Percentiles rank a stretch among this genome's conserved stretches.
Conservation (phyloP, 148 eudicot genomes). For the Polygonum aviculare region DNA sequence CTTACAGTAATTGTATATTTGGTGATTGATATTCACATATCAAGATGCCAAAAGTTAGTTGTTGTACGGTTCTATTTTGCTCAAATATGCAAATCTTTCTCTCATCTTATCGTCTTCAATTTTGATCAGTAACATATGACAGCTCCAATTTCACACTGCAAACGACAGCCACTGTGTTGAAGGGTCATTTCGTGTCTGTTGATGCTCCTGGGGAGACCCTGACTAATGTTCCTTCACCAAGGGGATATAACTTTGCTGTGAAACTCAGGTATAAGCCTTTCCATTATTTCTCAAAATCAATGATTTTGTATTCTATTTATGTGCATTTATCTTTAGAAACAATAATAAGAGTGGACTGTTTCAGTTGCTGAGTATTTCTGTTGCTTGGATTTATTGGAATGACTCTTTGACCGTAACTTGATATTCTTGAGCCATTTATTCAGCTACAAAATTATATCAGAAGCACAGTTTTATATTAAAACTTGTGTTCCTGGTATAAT, state of each 20-base stretch:
- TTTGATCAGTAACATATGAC: conserved; percentile 41
- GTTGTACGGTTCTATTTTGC: background rate
- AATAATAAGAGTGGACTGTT: background rate
- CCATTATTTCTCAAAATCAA: background rate
- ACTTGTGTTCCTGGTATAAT: background rate
- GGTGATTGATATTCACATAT: background rate
- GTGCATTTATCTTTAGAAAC: background rate
- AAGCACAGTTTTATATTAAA: background rate
- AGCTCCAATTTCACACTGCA: conserved; percentile 47
- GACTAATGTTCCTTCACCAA: conserved; percentile 55
- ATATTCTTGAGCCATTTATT: conserved; percentile 4
- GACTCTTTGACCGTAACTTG: background rate
- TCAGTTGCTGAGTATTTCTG: background rate
- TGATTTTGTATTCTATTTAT: background rate
- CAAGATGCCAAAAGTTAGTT: background rate
- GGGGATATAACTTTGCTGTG: conserved; percentile 61
- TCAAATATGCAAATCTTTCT: background rate
- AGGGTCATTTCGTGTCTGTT: conserved; percentile 35
- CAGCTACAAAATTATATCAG: background rate
- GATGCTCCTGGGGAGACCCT: conserved; percentile 60
- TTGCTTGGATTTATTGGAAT: background rate
- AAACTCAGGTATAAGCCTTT: conserved; percentile 43
- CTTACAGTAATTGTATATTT: background rate
- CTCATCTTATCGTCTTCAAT: background rate
- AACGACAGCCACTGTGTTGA: conserved; percentile 56